Conservation (phyloP, 1,284 basidiomycete species). For the Exobasidium rhododendri region DNA sequence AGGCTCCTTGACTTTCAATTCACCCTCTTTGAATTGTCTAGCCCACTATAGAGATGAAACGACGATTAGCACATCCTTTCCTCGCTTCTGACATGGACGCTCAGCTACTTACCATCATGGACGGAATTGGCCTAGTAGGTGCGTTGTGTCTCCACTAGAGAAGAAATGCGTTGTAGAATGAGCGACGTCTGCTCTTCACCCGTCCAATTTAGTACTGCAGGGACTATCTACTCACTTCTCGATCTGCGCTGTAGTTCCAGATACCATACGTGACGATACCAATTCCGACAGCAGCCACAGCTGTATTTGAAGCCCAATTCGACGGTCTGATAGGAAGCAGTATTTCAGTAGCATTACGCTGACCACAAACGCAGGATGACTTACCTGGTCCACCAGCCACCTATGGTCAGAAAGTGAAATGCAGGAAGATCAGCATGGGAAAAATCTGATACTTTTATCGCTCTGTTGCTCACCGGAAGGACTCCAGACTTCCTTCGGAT, state of each 20-base stretch:
- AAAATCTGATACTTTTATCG: too few relatives aligned
- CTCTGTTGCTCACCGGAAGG: constrained; percentile 54
- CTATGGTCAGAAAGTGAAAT: constrained; percentile 30
- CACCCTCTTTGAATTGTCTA: constrained; percentile 51
- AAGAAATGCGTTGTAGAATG: too few relatives aligned
- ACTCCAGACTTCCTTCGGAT: constrained; percentile 63
- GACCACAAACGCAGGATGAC: constrained; percentile 9
- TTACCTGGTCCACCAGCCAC: constrained; percentile 62
- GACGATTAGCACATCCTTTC: neutral
- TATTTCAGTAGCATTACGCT: too few relatives aligned
- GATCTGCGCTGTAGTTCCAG: constrained; percentile 59
- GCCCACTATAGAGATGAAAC: constrained; percentile 36
- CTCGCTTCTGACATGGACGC: too few relatives aligned
- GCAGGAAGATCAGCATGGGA: neutral
- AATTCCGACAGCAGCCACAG: constrained; percentile 57
- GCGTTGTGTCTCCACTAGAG: constrained; percentile 49
- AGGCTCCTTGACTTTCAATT: constrained; percentile 47
- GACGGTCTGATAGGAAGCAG: constrained; percentile 52
- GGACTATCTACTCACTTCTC: constrained; percentile 60
- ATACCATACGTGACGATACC: constrained; percentile 58
- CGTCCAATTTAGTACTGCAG: too few relatives aligned
- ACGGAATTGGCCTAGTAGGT: constrained; percentile 47
- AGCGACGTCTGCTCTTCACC: too few relatives aligned
- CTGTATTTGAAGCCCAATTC: constrained; percentile 62
- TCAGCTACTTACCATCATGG: constrained; percentile 45